These are phyloP conservation scores for Coniochaeta sp. DNA, from an alignment of 2,329 filamentous ascomycete genomes.

Conservation along the genomic window DNA sequence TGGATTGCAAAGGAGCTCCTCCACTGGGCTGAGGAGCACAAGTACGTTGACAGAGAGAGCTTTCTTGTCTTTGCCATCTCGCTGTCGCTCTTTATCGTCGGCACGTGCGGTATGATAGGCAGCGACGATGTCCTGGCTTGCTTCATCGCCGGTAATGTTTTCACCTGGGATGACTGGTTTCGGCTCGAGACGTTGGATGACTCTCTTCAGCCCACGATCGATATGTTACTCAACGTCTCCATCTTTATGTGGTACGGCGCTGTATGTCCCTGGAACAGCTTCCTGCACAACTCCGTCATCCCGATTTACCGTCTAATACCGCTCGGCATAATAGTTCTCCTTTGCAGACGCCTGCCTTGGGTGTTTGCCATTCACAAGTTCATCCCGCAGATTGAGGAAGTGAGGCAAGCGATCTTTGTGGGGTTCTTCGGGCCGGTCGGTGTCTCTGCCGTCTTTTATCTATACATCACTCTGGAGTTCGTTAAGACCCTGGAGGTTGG, in stretches of 20 bases:
- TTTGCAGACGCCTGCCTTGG: slow-evolving; percentile 72
- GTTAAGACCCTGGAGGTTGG: slow-evolving; percentile 52
- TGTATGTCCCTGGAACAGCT: slow-evolving; percentile 71
- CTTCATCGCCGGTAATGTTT: slow-evolving; percentile 85
- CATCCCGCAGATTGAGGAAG: slow-evolving; percentile 72
- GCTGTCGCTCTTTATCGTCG: slow-evolving; percentile 77
- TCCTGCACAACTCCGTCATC: slow-evolving; percentile 60
- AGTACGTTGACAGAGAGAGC: slow-evolving; percentile 79
- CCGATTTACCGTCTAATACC: slow-evolving; percentile 66
- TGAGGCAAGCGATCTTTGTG: slow-evolving; percentile 73
- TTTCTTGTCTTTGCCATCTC: slow-evolving; percentile 84
- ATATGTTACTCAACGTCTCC: slow-evolving; percentile 85
- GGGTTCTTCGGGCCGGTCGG: slow-evolving; percentile 93
- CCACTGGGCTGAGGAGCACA: slow-evolving; percentile 74
- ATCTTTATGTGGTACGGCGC: slow-evolving; percentile 91
- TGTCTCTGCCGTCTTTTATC: slow-evolving; percentile 85
- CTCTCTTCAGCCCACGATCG: slow-evolving; percentile 86
- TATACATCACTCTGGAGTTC: slow-evolving; percentile 76
- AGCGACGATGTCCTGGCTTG: slow-evolving; percentile 87
- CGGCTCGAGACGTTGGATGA: slow-evolving; percentile 83
- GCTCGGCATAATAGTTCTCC: slow-evolving; percentile 67
- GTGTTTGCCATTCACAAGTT: slow-evolving; percentile 65
- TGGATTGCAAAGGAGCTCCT: slow-evolving; percentile 77
- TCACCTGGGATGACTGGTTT: slow-evolving; percentile 95
- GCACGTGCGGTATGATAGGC: slow-evolving; percentile 80